Evolutionary conservation across 2,329 filamentous ascomycete species (phyloP), one percentile per base, ranked within the genome.

Genomic region (Colletotrichum phormii): DNA sequence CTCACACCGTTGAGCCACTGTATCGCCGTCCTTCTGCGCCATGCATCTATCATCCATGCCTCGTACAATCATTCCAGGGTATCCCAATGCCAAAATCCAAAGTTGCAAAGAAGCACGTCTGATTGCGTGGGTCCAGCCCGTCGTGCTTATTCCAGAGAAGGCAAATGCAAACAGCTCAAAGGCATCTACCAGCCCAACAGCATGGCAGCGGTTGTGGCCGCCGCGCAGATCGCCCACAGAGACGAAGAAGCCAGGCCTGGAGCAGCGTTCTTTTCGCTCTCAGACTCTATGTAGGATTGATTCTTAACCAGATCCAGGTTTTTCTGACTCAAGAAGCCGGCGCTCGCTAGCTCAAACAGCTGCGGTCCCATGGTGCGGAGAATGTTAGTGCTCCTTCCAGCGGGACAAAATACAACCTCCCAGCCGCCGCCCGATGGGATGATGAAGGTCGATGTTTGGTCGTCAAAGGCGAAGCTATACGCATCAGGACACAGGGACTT

Each of bases 401-500:
- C 79, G 1, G 94, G 94, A 80, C 94, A 97, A 80, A 97, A 94
- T 11, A 93, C 87, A 15, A 97, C 87, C 80, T 95, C 90, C 86
- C 93, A 97, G 0, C 93, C 93, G 26, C 92, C 93, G 22, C 94
- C 94, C 12, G 81, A 85, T 2, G 90, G 90, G 46, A 92, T 85
- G 76, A 90, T 89, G 76, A 92, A 92, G 0, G 90, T 92, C 18
- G 87, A 89, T 35, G 84, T 83, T 73, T 85, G 82, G 77, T 91
- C 89, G 75, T 90, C 88, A 80, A 89, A 90, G 63, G 93, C 91
- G 80, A 89, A 97, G 78, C 92, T 94, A 83, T 97, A 97, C 3
- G 94, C 94, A 82, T 97, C 94, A 0, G 94, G 94, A 79, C 94
- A 97, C 13, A 96, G 88, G 4, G 83, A 84, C 84, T 97, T 97